Evolutionary conservation across 2,329 filamentous ascomycete genomes (phyloP).

Genomic region (Fusarium dlaminii): DNA sequence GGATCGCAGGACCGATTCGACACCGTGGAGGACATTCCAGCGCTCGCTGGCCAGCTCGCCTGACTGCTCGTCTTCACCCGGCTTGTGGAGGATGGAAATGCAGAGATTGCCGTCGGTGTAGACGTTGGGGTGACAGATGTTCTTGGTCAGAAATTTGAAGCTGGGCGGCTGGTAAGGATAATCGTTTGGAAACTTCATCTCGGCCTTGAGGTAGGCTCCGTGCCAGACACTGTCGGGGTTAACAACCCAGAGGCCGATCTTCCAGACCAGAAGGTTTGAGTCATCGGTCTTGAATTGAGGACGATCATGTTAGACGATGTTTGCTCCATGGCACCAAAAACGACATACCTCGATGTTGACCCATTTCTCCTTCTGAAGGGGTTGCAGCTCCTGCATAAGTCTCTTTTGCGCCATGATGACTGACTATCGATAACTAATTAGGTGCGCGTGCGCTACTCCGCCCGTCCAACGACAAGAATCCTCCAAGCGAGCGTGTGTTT

Average conservation of each 20-base stretch:
- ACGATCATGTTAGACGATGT: constrained; percentile 11
- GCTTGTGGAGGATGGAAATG: constrained; percentile 94
- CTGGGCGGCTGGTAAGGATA: constrained; percentile 91
- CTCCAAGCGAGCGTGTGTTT: constrained; percentile 5
- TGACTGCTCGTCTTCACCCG: constrained; percentile 91
- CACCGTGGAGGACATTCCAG: constrained; percentile 93
- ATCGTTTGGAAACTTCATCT: constrained; percentile 86
- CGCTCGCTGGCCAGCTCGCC: constrained; percentile 90
- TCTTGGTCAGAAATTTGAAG: constrained; percentile 80
- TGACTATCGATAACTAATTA: neutral
- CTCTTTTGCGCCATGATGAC: constrained; percentile 70
- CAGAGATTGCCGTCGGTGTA: constrained; percentile 91
- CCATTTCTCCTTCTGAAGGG: constrained; percentile 90
- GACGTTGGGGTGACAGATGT: constrained; percentile 92
- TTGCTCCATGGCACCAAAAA: neutral
- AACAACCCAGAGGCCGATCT: constrained; percentile 87
- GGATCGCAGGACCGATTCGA: constrained; percentile 93
- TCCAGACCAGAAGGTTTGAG: constrained; percentile 88
- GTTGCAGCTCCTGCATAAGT: constrained; percentile 87
- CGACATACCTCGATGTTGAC: constrained; percentile 82
- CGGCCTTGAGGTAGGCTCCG: constrained; percentile 89
- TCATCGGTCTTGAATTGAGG: constrained; percentile 72
- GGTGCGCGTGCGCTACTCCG: neutral
- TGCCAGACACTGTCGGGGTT: constrained; percentile 93
- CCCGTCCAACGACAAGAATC: neutral